Percentiles rank a stretch among this genome's conserved stretches.
Conservation (phyloP, 2,329 filamentous ascomycete genomes). For the Blastomyces percursus region DNA sequence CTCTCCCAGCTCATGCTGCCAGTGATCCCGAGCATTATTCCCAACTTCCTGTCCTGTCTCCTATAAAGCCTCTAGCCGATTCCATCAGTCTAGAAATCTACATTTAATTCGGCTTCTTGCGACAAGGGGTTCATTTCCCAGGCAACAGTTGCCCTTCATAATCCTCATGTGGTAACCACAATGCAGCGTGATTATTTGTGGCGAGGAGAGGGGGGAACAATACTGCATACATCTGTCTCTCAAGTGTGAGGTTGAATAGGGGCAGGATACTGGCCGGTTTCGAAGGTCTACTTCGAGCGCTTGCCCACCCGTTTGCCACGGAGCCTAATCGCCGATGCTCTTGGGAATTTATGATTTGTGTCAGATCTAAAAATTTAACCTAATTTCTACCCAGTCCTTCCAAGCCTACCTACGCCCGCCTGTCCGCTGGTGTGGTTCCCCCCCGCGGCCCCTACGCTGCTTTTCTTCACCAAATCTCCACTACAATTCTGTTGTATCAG, state of each 20-base stretch:
- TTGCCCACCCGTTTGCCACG: not conserved
- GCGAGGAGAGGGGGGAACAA: not conserved
- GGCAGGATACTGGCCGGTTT: not conserved
- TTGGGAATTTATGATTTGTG: not conserved
- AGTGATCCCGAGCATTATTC: not conserved
- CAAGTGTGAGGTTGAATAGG: not conserved
- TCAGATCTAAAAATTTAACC: not conserved
- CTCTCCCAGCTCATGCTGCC: not conserved
- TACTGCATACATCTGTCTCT: not conserved
- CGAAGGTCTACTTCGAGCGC: not conserved
- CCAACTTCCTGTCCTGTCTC: not conserved
- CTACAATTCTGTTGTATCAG: not conserved
- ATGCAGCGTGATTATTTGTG: not conserved
- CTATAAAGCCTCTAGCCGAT: not conserved
- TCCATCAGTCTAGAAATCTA: not conserved
- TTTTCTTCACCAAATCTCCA: not conserved
- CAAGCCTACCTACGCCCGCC: not conserved
- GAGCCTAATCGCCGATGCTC: not conserved
- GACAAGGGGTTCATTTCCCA: not conserved
- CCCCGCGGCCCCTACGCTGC: not conserved
- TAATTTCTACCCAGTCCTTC: not conserved
- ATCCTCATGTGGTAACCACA: not conserved
- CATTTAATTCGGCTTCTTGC: not conserved
- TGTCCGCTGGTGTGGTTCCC: not conserved
- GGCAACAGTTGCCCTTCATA: not conserved